phyloP scores from a whole-genome alignment of 495 filamentous ascomycete genomes.

The Chaetomium fimeti region DNA sequence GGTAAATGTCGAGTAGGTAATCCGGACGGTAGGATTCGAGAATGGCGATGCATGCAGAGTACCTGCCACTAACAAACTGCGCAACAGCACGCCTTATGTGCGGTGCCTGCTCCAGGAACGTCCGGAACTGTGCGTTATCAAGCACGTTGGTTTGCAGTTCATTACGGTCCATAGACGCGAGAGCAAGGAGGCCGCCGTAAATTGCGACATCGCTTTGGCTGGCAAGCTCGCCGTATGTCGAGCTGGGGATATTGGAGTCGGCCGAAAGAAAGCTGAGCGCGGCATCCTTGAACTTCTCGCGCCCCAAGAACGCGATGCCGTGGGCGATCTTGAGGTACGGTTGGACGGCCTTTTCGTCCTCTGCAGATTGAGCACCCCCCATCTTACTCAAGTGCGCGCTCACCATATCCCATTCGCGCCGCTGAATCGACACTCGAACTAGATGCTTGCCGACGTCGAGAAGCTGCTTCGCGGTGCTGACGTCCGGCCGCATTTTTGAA shows the following conservation, averaged over 20 bases:
- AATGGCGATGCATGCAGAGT: slow-evolving; percentile 75
- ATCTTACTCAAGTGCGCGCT: slow-evolving; percentile 69
- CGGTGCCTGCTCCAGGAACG: slow-evolving; percentile 87
- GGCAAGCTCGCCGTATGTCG: slow-evolving; percentile 68
- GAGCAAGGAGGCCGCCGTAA: slow-evolving; percentile 86
- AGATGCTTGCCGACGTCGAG: slow-evolving; percentile 46
- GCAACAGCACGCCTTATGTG: slow-evolving; percentile 88
- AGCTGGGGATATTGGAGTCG: slow-evolving; percentile 49
- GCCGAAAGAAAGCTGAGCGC: slow-evolving; percentile 68
- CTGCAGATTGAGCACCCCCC: slow-evolving; percentile 46
- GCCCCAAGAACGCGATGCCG: slow-evolving; percentile 70
- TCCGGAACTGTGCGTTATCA: slow-evolving; percentile 75
- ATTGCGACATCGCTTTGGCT: slow-evolving; percentile 86
- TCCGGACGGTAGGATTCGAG: slow-evolving; percentile 78
- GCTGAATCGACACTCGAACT: slow-evolving; percentile 45
- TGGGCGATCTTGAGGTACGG: slow-evolving; percentile 65
- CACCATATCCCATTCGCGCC: slow-evolving; percentile 51
- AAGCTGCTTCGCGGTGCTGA: slow-evolving; percentile 46
- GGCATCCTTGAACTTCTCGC: slow-evolving; percentile 65
- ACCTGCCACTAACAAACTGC: slow-evolving; percentile 84
- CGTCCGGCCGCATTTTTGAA: slow-evolving; percentile 48
- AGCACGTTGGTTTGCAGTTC: slow-evolving; percentile 74
- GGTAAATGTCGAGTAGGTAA: slow-evolving; percentile 85
- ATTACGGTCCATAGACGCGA: slow-evolving; percentile 81
- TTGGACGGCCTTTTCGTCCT: slow-evolving; percentile 59